A percentile compares a stretch with the other conserved stretches of the same genome.
Evolutionary conservation across 192 early-diverging fungal species (phyloP).

Genomic region (Coemansia sp.): DNA sequence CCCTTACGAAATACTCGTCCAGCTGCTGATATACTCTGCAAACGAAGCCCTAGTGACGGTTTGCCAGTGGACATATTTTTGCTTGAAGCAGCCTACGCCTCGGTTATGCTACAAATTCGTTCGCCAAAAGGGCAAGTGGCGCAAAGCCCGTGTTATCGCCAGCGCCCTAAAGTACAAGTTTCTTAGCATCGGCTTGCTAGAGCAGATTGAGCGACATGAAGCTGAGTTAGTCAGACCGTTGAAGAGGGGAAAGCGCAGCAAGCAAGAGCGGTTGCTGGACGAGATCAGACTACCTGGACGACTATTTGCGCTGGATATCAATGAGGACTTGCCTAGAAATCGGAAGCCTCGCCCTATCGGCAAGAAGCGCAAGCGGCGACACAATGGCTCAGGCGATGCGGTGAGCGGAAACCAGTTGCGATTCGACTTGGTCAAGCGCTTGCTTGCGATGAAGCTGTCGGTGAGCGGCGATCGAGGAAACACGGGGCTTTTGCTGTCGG

Average conservation of each 20-base stretch:
- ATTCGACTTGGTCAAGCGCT: conserved; percentile 36
- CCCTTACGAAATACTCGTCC: conserved; percentile 37
- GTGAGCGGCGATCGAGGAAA: conserved; percentile 29
- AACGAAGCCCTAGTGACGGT: conserved; percentile 33
- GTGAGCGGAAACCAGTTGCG: conserved; percentile 28
- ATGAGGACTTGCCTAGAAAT: conserved; percentile 18
- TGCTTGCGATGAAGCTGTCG: conserved; percentile 34
- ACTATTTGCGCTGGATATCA: conserved; percentile 22
- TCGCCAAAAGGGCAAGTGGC: conserved; percentile 33
- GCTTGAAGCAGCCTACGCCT: conserved; percentile 26
- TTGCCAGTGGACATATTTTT: conserved; percentile 37
- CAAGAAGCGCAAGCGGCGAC: conserved; percentile 23
- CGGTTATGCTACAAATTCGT: conserved; percentile 47
- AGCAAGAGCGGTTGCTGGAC: conserved; percentile 1
- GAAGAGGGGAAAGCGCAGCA: conserved; percentile 10
- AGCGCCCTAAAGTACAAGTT: conserved; percentile 32
- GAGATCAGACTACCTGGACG: conserved; percentile 36
- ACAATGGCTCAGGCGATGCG: background rate
- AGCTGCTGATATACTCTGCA: conserved; percentile 26
- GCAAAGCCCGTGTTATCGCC: conserved; percentile 26
- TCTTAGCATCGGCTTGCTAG: conserved; percentile 34
- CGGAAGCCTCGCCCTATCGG: conserved; percentile 9
- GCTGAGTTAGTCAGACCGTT: conserved; percentile 14
- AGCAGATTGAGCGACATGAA: conserved; percentile 34
- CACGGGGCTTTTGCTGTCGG: conserved; percentile 38